Base-by-base conservation (phyloP, 2,329 filamentous ascomycete genomes). In the Aspergillus bombycis region DNA sequence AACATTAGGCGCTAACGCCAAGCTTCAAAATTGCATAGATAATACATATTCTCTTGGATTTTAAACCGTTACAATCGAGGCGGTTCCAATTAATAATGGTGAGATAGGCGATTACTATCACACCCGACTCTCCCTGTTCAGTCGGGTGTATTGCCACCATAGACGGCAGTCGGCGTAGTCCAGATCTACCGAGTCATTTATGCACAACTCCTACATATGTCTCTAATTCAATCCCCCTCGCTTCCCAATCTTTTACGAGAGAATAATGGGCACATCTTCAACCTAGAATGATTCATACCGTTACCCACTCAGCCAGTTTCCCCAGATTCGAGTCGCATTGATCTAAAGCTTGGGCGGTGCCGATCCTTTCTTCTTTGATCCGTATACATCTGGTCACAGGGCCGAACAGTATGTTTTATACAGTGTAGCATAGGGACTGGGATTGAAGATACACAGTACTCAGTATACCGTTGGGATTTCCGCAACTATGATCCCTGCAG, bases 331-430 rank as follows among this genome's bases (percentile, higher is more conserved):
- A 46, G 23, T 41, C 52, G 60, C 60, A 65, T 65, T 52, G 60
- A 62, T 60, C 62, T 46, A 62, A 65, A 62, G 63, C 63, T 62
- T 65, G 57, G 57, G 38, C 43, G 28, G 30, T 41, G 62, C 58
- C 60, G 62, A 63, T 63, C 62, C 34, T 60, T 43, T 16, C 56
- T 56, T 36, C 46, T 50, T 45, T 50, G 6, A 30, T 53, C 21
- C 32, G 36, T 38, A 55, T 43, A 50, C n/a, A 53, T 30, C 45
- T 10, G 30, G 23, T 53, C 43, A 41, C 50, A 41, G 32, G 52
- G 32, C 58, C 58, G 21, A 38, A 60, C 58, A 60, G 58, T 60
- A 60, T 60, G 28, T 19, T 32, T 53, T 30, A 38, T 60, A 60
- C 38, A 41, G 38, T 41, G 38, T 41, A 41, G 38, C n/a, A 41